phyloP scores from a whole-genome alignment of 257 asterid species.

The Jasminum sambac region DNA sequence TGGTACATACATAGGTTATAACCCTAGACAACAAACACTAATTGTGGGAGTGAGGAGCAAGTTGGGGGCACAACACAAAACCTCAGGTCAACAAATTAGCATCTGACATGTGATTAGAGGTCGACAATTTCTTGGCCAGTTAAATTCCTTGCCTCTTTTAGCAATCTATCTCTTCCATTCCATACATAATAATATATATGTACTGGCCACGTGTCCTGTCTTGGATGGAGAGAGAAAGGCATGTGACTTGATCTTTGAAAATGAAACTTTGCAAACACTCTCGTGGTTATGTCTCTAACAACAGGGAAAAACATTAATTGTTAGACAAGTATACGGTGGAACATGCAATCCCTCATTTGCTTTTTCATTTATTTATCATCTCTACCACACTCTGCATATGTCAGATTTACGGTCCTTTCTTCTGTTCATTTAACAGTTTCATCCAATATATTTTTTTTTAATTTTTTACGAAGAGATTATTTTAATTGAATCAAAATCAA shows the following conservation, averaged over 20 bases:
- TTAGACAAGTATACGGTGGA: slow-evolving; percentile 29
- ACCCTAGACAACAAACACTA: background rate
- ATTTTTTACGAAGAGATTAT: no score
- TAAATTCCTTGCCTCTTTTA: slow-evolving; percentile 45
- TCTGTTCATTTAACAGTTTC: no score
- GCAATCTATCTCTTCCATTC: slow-evolving; percentile 27
- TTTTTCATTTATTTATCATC: background rate
- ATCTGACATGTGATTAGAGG: slow-evolving; percentile 48
- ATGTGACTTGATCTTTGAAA: slow-evolving; percentile 61
- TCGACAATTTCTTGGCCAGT: slow-evolving; percentile 51
- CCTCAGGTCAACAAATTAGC: slow-evolving; percentile 25
- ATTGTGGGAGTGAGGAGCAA: background rate
- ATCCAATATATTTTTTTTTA: no score
- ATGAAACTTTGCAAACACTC: slow-evolving; percentile 42
- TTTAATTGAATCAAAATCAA: no score
- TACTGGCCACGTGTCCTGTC: slow-evolving; percentile 52
- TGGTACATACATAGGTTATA: background rate
- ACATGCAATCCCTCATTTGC: slow-evolving; percentile 24
- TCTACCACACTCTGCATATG: no score
- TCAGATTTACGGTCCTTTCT: no score
- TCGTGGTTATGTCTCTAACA: slow-evolving; percentile 82
- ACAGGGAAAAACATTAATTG: slow-evolving; percentile 50
- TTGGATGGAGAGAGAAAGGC: slow-evolving; percentile 42
- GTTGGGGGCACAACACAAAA: background rate
- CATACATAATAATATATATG: slow-evolving; percentile 39